Percentiles rank a stretch among this genome's conserved stretches.
Conservation (phyloP, 805 yeast genomes). For the Starmerella stellata region DNA sequence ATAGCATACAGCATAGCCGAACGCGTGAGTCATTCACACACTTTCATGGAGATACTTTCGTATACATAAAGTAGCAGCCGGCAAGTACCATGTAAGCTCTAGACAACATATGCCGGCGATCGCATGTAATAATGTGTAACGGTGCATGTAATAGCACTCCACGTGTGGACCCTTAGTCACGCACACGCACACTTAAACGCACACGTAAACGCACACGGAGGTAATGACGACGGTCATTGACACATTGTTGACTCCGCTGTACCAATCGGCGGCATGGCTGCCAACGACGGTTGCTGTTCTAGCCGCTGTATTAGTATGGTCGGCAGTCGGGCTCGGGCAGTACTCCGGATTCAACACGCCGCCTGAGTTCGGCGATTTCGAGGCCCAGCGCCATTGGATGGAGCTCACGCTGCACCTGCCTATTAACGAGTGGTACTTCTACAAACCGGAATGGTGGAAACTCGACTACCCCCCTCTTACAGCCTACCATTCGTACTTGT, state of each 20-base stretch:
- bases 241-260: conserved; percentile 1
- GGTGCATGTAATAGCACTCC: too few relatives aligned
- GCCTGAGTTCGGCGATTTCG: conserved; percentile 90
- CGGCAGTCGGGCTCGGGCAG: conserved; percentile 77
- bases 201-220: too few relatives aligned
- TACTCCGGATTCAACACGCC: conserved; percentile 55
- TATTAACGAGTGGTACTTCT: conserved; percentile 64
- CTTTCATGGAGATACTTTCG: too few relatives aligned
- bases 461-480: conserved; percentile 94
- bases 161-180: too few relatives aligned
- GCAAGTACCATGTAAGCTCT: too few relatives aligned
- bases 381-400: conserved; percentile 97
- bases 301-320: conserved; percentile 55
- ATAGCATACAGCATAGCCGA: too few relatives aligned
- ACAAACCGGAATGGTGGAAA: conserved; percentile 87
- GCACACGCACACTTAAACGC: too few relatives aligned
- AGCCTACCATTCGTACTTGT: conserved; percentile 72
- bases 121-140: too few relatives aligned
- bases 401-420: conserved; percentile 72
- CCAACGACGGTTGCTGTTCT: conserved; percentile 44
- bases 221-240: background rate
- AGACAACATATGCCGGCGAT: too few relatives aligned
- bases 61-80: too few relatives aligned
- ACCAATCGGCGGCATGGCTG: conserved; percentile 50
- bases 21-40: too few relatives aligned